Percentiles rank a stretch among this genome's conserved stretches.
phyloP scores from a whole-genome alignment of 352 stramenopile species.

The Phytophthora tubulina region DNA sequence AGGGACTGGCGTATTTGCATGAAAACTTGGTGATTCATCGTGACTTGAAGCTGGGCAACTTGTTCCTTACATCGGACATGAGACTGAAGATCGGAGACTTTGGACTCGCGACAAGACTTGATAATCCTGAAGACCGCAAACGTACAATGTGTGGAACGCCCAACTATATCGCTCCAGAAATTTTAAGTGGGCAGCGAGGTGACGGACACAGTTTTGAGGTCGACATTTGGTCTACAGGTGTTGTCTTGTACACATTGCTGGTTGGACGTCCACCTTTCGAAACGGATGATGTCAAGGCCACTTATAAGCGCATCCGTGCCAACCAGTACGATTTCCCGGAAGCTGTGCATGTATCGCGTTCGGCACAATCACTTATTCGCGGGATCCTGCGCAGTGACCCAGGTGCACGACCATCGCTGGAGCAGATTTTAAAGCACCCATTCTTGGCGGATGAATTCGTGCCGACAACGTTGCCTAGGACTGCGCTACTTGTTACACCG shows the following conservation, averaged over 20 bases:
- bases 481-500: slow-evolving; percentile 77
- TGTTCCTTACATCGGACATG: slow-evolving; percentile 96
- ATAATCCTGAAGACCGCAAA: slow-evolving; percentile 93
- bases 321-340: slow-evolving; percentile 97
- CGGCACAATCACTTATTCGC: slow-evolving; percentile 77
- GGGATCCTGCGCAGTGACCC: slow-evolving; percentile 82
- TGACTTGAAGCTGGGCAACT: slow-evolving; percentile 98
- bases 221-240: slow-evolving; percentile 98
- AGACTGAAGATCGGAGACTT: slow-evolving; percentile 98
- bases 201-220: slow-evolving; percentile 98
- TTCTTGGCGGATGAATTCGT: slow-evolving; percentile 78
- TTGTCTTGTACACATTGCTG: slow-evolving; percentile 98
- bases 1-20: slow-evolving; percentile 97
- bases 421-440: slow-evolving; percentile 81
- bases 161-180: slow-evolving; percentile 95
- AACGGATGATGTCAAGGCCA: slow-evolving; percentile 97
- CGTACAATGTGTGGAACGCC: slow-evolving; percentile 96
- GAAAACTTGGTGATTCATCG: slow-evolving; percentile 96
- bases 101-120: slow-evolving; percentile 89
- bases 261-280: slow-evolving; percentile 98
- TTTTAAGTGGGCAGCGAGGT: slow-evolving; percentile 90
- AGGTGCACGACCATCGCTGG: slow-evolving; percentile 69
- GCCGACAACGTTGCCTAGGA: slow-evolving; percentile 62
- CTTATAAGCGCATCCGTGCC: slow-evolving; percentile 97
- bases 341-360: slow-evolving; percentile 85